Base-by-base conservation (phyloP, 2,329 filamentous ascomycete genomes). In the Ophiostoma australiae region DNA sequence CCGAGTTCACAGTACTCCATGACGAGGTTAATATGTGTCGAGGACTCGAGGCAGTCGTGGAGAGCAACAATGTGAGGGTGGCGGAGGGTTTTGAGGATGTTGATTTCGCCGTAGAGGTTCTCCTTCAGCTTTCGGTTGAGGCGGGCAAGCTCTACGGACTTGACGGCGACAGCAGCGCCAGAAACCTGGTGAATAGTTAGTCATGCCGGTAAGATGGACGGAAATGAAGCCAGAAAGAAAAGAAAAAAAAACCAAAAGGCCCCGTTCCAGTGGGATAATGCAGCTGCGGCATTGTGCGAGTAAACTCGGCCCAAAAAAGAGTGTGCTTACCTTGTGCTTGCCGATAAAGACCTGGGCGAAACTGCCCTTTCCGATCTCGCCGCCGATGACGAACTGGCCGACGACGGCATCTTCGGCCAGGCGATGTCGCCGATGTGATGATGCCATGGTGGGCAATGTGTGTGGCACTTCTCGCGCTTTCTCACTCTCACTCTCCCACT, bases 1-100 rank as follows among this genome's bases (percentile, higher is more conserved):
- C 95, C 94, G 58, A 99, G 86, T 78, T 97, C 93, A 82, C 95
- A 98, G 81, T 96, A 98, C 82, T 99, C 95, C 94, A 98, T 99
- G 74, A 98, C 90, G 72, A 99, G 87, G 81, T 99, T 95, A 81
- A 98, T 97, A 78, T 97, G 92, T 31, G 90, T 90, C 3, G 88
- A 84, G 0, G 92, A 91, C 80, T 98, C 94, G 79, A 94, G 87
- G 82, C 94, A 97, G 81, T 97, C 93, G 83, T 97, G 94, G 67
- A 99, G 89, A 76, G 93, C 92, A 75, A 98, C 95, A 76, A 99
- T 97, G 78, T 99, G 95, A 37, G 95, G 95, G 80, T 99, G 95
- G 72, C 95, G 91, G 37, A 99, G 87, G 74, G 89, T 92, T 81
- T 95, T 95, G 77, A 99, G 89, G 74, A 99, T 99, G 76, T 94